Base-by-base conservation (phyloP, 352 stramenopile genomes). In the Pythium vanterpoolii region DNA sequence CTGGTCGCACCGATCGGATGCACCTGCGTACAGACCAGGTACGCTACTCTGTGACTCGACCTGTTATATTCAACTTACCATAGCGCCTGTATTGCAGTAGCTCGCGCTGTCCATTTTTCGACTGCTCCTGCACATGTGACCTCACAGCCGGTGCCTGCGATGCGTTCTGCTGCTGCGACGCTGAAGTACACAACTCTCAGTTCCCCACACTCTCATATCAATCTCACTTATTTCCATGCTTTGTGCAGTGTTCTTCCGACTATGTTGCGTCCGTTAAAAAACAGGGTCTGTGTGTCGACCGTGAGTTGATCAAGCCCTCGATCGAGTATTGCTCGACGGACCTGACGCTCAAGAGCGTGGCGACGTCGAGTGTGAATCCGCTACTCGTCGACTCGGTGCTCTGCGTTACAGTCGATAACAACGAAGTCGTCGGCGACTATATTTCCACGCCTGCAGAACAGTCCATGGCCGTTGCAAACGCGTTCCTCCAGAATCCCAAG, bases 331-430 rank as follows among this genome's bases (percentile, higher is more conserved):
- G 74, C 45, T 69, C 69, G 3, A 73, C 63, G 0, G 72, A 83
- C 26, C 44, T 83, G 30, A 53, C 64, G 23, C 51, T 70, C 18
- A 38, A 47, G 1, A 68, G 64, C n/a, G 55, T 58, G 6, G 59
- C 63, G 8, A 31, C 40, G 10, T 62, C 57, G 7, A 33, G 58
- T 0, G 62, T 77, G 38, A 74, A 72, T 19, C 50, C 69, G 19
- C 60, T 81, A 8, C 44, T 81, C n/a, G 69, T 57, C 18, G 71
- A 77, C 60, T 83, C 72, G 21, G 67, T 83, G 21, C 59, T 83
- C 10, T 83, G 74, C 24, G 69, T 83, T 0, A 58, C 74, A 0
- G 57, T 80, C 11, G 72, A 83, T 67, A 83, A 80, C 67, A 80
- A 73, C 28, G 74, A 80, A 48, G 60, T 77, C 10, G 67, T 63